phyloP scores from a whole-genome alignment of 768 basidiomycete species.

The Cystobasidium onofrii region DNA sequence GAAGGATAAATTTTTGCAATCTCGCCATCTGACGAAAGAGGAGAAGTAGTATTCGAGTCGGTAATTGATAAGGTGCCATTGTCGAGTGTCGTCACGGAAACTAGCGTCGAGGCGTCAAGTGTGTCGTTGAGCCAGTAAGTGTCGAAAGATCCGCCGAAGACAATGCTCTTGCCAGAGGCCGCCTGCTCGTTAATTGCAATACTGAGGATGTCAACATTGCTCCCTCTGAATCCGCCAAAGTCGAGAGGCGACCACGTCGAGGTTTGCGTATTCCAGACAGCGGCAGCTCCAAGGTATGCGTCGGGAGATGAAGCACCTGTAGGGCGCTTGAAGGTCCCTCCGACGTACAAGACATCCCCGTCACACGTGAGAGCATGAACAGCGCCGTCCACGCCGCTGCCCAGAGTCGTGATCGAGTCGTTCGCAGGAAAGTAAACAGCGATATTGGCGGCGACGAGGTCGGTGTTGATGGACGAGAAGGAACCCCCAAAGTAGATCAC shows the following conservation, averaged over 20 bases:
- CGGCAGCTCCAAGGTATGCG: slow-evolving; percentile 42
- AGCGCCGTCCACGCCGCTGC: slow-evolving; percentile 63
- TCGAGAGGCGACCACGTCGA: slow-evolving; percentile 64
- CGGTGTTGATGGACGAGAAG: slow-evolving; percentile 62
- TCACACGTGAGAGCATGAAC: slow-evolving; percentile 76
- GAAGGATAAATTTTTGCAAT: slow-evolving; percentile 55
- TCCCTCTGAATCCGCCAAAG: slow-evolving; percentile 72
- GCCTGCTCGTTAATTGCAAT: slow-evolving; percentile 52
- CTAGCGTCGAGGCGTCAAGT: slow-evolving; percentile 43
- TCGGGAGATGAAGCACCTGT: slow-evolving; percentile 21
- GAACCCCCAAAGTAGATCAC: slow-evolving; percentile 71
- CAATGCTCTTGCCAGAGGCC: slow-evolving; percentile 65
- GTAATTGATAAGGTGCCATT: slow-evolving; percentile 82
- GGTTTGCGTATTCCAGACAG: slow-evolving; percentile 42
- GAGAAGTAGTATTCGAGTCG: slow-evolving; percentile 71
- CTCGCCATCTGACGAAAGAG: slow-evolving; percentile 60
- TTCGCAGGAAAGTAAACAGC: slow-evolving; percentile 63
- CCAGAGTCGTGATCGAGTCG: slow-evolving; percentile 57
- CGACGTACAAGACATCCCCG: slow-evolving; percentile 45
- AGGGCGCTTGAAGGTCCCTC: slow-evolving; percentile 43
- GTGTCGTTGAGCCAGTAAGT: slow-evolving; percentile 9
- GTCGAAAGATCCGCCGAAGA: slow-evolving; percentile 78
- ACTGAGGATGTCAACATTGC: slow-evolving; percentile 59
- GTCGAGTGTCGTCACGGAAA: slow-evolving; percentile 56
- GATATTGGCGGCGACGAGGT: slow-evolving; percentile 59